Evolutionary conservation across 176 grass and related monocot genomes (phyloP).

Genomic region (Juncus inflexus): DNA sequence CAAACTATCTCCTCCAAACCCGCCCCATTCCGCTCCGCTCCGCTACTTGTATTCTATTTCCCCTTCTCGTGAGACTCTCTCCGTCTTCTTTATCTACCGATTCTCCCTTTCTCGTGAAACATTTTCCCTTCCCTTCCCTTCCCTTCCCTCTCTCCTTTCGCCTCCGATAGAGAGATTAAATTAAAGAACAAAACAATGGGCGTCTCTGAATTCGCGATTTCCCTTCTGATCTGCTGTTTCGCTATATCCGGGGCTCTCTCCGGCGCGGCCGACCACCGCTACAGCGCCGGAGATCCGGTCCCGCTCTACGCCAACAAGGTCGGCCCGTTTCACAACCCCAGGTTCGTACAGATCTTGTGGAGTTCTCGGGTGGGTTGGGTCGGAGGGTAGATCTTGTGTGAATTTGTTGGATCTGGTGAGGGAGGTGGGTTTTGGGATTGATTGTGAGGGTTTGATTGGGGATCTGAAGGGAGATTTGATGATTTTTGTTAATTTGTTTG

Average conservation of each 20-base stretch:
- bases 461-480: slow-evolving; percentile 5
- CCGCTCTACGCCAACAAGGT: slow-evolving; percentile 92
- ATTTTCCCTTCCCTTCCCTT: no score
- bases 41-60: no score
- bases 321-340: slow-evolving; percentile 92
- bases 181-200: not conserved
- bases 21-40: no score
- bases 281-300: slow-evolving; percentile 72
- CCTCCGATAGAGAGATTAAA: not conserved
- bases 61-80: no score
- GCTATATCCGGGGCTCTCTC: slow-evolving; percentile 39
- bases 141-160: no score
- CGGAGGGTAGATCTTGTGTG: slow-evolving; percentile 3
- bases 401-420: not conserved
- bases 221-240: slow-evolving; percentile 46
- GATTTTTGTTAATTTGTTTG: not conserved
- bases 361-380: not conserved
- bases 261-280: slow-evolving; percentile 66
- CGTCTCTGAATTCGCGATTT: not conserved
- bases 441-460: not conserved
- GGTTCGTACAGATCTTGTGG: slow-evolving; percentile 31
- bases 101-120: not conserved
- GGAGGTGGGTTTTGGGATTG: not conserved
- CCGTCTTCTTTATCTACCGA: not conserved
- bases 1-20: no score